Evolutionary conservation across 169 alveolate species (phyloP).

Genomic region (Eimeria zaria): DNA sequence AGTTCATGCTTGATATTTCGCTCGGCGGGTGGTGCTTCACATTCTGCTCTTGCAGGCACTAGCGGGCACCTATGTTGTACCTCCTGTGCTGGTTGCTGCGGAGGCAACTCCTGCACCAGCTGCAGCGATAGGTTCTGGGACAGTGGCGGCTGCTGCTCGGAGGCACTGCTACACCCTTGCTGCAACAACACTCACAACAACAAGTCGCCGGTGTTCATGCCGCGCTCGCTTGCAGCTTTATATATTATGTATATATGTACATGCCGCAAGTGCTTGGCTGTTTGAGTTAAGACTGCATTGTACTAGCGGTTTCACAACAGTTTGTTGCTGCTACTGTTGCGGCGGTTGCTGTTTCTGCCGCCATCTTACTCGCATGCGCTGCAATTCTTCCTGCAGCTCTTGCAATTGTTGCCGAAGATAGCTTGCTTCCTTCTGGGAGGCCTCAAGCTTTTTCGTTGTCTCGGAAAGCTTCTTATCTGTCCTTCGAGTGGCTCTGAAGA

Average conservation of each 20-base stretch:
- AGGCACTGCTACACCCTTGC: not conserved
- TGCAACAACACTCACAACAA: not conserved
- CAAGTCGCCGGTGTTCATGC: not conserved
- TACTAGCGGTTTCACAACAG: not conserved
- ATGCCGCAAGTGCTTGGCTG: not conserved
- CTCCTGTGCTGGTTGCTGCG: not conserved
- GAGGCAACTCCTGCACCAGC: not conserved
- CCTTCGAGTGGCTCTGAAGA: not conserved
- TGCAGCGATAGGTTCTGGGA: not conserved
- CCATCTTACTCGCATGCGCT: not conserved
- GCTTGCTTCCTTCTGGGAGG: not conserved
- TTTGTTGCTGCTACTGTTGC: not conserved
- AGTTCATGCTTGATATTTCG: not conserved
- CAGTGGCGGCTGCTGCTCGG: not conserved
- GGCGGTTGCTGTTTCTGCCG: not conserved
- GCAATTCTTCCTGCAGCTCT: constrained; percentile 34
- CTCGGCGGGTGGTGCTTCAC: not conserved
- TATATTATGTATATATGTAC: not conserved
- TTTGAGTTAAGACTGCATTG: too few species aligned
- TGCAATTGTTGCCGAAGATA: constrained; percentile 24
- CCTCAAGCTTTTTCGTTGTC: not conserved
- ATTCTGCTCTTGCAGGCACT: not conserved
- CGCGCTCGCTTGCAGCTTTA: not conserved
- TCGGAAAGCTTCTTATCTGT: not conserved
- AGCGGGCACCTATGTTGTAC: not conserved